Conservation (phyloP, 768 basidiomycete genomes). For the Suillus hirtellus region DNA sequence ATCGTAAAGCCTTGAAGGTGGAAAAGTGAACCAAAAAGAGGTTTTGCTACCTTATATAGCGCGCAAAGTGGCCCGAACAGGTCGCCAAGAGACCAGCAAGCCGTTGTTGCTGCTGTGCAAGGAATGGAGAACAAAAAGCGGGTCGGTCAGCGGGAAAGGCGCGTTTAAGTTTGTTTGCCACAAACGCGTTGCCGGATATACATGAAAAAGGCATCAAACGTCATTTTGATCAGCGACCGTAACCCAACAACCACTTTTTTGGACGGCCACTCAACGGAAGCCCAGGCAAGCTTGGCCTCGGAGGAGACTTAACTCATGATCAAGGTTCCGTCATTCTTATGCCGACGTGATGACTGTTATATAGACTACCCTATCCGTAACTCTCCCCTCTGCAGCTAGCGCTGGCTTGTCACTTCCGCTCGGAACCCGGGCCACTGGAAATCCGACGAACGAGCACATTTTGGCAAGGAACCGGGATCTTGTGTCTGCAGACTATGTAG, state of each 20-base stretch:
- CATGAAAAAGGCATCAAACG: conserved; percentile 6
- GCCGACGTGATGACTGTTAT: neutral
- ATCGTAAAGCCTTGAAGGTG: neutral
- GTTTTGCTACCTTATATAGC: conserved; percentile 8
- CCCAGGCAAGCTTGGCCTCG: neutral
- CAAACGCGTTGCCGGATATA: conserved; percentile 24
- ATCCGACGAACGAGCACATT: neutral
- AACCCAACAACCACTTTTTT: neutral
- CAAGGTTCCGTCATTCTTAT: conserved; percentile 1
- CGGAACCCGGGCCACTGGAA: neutral
- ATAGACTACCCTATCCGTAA: neutral
- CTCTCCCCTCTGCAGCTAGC: neutral
- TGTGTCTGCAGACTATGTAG: neutral
- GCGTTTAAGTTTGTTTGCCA: conserved; percentile 13
- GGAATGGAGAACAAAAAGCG: conserved; percentile 17
- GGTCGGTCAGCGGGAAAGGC: conserved; percentile 14
- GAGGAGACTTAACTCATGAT: neutral
- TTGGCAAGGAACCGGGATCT: neutral
- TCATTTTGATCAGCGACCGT: neutral
- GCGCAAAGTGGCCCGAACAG: neutral
- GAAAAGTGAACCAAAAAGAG: conserved; percentile 10
- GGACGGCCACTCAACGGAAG: neutral
- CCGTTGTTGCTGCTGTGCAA: conserved; percentile 4
- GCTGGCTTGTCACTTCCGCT: neutral
- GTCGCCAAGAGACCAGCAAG: neutral